phyloP scores from a whole-genome alignment of 805 yeast species.

The Wickerhamomyces mucosus region DNA sequence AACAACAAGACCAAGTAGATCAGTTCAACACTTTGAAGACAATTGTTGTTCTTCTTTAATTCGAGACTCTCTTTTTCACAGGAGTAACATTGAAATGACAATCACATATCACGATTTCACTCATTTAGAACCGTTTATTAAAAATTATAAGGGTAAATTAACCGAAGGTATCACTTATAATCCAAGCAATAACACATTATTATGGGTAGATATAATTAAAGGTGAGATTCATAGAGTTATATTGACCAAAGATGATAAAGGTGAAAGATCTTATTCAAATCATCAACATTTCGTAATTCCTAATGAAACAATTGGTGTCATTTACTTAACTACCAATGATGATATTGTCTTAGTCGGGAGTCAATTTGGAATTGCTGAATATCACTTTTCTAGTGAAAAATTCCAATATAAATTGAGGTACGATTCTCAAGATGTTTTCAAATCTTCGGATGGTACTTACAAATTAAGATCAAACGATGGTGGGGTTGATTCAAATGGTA shows the following conservation, averaged over 20 bases:
- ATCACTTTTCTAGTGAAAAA: constrained; percentile 30
- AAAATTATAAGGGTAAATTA: constrained; percentile 27
- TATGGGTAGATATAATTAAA: constrained; percentile 33
- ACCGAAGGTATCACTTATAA: constrained; percentile 64
- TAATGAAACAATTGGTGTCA: constrained; percentile 53
- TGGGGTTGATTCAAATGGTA: constrained; percentile 64
- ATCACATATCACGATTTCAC: neutral
- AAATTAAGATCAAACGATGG: constrained; percentile 75
- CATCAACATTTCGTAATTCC: constrained; percentile 32
- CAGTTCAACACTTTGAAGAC: too few species aligned
- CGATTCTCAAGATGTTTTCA: constrained; percentile 5
- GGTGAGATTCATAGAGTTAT: constrained; percentile 26
- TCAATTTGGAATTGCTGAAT: constrained; percentile 53
- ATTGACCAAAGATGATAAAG: constrained; percentile 6
- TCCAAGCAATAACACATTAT: constrained; percentile 37
- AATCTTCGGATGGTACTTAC: constrained; percentile 5
- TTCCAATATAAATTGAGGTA: constrained; percentile 32
- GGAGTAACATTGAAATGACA: too few species aligned
- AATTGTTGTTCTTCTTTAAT: too few species aligned
- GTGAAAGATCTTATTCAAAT: constrained; percentile 10
- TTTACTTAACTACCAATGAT: constrained; percentile 49
- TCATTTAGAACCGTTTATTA: constrained; percentile 7
- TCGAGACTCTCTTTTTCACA: too few species aligned
- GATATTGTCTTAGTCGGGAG: constrained; percentile 51
- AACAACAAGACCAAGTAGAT: too few species aligned